These are phyloP conservation scores for Maudiozyma saulgeensis DNA, from an alignment of 805 yeast genomes.

Conservation along the genomic window DNA sequence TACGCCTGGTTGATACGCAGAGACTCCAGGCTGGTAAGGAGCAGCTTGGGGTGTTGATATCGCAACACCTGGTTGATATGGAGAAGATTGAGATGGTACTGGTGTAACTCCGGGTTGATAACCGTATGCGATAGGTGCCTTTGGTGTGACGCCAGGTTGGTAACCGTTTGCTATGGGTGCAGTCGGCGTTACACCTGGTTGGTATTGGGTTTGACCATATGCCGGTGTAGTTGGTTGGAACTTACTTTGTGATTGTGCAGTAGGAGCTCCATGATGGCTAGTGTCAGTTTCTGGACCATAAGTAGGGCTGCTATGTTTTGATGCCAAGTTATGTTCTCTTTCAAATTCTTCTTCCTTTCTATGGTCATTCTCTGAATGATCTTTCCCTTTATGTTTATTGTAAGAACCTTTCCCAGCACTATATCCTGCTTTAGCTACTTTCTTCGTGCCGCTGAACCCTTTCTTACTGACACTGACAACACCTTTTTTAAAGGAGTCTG, in stretches of 20 bases:
- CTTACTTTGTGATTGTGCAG: not conserved
- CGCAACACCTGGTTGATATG: constrained; percentile 7
- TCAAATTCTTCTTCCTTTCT: not conserved
- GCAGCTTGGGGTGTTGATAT: not conserved
- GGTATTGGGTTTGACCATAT: not conserved
- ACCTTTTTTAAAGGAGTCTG: constrained; percentile 5
- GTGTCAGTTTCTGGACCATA: not conserved
- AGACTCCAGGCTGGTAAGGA: not conserved
- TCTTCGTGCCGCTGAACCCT: constrained; percentile 31
- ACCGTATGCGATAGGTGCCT: not conserved
- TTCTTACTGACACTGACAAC: constrained; percentile 4
- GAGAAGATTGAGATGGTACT: not conserved
- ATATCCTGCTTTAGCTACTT: constrained; percentile 32
- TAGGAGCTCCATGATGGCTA: not conserved
- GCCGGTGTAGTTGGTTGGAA: not conserved
- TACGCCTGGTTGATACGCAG: not conserved
- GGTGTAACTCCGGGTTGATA: not conserved
- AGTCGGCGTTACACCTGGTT: not conserved
- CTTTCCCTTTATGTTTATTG: constrained; percentile 10
- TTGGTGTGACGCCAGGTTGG: constrained; percentile 2
- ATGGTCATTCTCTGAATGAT: constrained; percentile 10
- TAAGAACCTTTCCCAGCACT: constrained; percentile 28
- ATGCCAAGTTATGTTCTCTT: constrained; percentile 2
- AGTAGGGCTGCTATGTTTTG: not conserved
- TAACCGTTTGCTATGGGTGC: constrained; percentile 3